Evolutionary conservation across 129 eudicot genomes (phyloP), one percentile per base, ranked within the genome.

Genomic region (Chrysanthemum lavandulifolium): DNA sequence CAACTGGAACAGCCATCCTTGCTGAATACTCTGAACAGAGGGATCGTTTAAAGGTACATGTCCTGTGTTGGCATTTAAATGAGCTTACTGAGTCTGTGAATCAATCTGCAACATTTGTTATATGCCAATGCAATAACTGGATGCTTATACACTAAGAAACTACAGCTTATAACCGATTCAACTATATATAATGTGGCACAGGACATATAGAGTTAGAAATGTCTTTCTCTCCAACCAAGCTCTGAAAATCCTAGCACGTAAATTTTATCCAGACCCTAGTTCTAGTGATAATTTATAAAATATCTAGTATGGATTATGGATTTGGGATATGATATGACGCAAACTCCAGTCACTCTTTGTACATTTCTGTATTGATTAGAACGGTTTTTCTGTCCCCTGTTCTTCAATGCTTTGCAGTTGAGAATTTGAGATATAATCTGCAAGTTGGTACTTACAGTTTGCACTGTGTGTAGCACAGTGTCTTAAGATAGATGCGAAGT

Each of bases 1-100:
- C 92, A 63, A 88, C 92, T 67, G 96, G 97, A 15, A 82, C 80
- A 29, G 96, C 96, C 50, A 86, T 91, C 69, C 88, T 91, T 47
- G 81, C 96, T 45, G 86, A 86, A 80, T 95, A 84, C 72, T 76
- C 90, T 75, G 96, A 85, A 71, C 97, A 90, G 72, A 83, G 93
- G 74, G 96, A 90, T 65, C 95, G 81, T 62, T 76, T 90, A 67
- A 90, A 90, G 97, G 95, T 90, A 87, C 21, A 8, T n/a, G 18
- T 58, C 14, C 14, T 16, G 16, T 65, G 55, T 11, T 65, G 11
- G 29, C 21, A 40, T 6, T 8, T 40, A 40, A 1, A 36, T 36
- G 43, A 36, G 43, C 43, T 7, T 40, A 40, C 47, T 10, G 2
- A 40, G 47, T 40, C 47, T 40, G 47, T 40, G 47, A 6, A 15